phyloP scores from a whole-genome alignment of 2,329 filamentous ascomycete species.

The Penicillium janthinellum region DNA sequence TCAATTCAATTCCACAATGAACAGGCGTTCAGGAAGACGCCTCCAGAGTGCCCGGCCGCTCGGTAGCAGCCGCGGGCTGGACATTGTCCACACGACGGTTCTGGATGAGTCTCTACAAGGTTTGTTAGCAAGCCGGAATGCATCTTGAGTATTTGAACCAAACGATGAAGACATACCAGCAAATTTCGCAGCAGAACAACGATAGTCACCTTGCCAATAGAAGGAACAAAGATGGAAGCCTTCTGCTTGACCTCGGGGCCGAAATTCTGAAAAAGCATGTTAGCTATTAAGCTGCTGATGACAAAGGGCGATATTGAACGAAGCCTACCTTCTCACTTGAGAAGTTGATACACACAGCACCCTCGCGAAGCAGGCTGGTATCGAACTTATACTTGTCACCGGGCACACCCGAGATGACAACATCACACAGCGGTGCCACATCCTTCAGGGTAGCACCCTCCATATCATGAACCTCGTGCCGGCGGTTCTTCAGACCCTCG shows the following conservation, averaged over 20 bases:
- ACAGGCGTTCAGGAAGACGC: slow-evolving; percentile 26
- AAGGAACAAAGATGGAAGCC: slow-evolving; percentile 94
- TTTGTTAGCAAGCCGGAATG: slow-evolving; percentile 18
- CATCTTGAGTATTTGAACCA: neutral
- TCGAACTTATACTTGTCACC: slow-evolving; percentile 88
- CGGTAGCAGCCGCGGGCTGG: slow-evolving; percentile 44
- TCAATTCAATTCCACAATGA: slow-evolving; percentile 5
- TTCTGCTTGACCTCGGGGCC: slow-evolving; percentile 87
- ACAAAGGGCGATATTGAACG: neutral
- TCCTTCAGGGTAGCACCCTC: slow-evolving; percentile 77
- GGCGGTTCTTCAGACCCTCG: slow-evolving; percentile 77
- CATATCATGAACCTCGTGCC: slow-evolving; percentile 85
- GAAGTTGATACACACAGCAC: slow-evolving; percentile 98
- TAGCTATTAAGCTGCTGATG: neutral
- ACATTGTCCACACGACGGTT: slow-evolving; percentile 45
- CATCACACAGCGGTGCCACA: slow-evolving; percentile 84
- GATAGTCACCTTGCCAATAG: slow-evolving; percentile 97
- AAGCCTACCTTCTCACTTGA: slow-evolving; percentile 74
- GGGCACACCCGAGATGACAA: slow-evolving; percentile 92
- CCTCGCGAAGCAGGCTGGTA: slow-evolving; percentile 77
- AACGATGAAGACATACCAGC: slow-evolving; percentile 61
- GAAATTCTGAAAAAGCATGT: slow-evolving; percentile 66
- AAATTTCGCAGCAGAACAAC: slow-evolving; percentile 86
- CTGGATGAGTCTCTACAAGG: slow-evolving; percentile 44
- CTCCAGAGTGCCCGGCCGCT: slow-evolving; percentile 46